Conservation (phyloP, 2,329 filamentous ascomycete species). For the Drechslerella stenobrocha region DNA sequence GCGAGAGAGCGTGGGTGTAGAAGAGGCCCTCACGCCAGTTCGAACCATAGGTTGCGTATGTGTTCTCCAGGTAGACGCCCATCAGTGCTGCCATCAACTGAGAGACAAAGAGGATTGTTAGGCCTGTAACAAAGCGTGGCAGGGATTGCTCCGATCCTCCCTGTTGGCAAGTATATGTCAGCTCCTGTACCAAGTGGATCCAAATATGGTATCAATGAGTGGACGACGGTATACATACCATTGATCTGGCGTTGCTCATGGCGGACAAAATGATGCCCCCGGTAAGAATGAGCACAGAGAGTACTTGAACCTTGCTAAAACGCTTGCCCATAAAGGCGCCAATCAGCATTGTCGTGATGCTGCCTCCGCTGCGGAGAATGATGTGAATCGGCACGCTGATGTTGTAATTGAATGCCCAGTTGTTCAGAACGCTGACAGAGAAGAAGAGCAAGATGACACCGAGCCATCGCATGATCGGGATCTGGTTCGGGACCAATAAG, state of each 20-base stretch:
- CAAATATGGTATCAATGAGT: no score
- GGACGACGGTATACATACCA: constrained; percentile 63
- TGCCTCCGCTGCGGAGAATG: constrained; percentile 90
- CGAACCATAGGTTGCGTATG: constrained; percentile 80
- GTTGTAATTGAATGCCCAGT: constrained; percentile 94
- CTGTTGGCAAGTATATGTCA: no score
- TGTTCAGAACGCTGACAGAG: constrained; percentile 91
- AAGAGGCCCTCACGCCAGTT: constrained; percentile 97
- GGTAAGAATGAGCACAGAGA: constrained; percentile 81
- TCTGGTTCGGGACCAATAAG: constrained; percentile 72
- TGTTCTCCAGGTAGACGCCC: constrained; percentile 90
- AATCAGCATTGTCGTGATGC: constrained; percentile 92
- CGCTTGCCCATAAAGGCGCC: constrained; percentile 82
- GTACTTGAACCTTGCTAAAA: constrained; percentile 74
- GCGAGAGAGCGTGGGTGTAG: constrained; percentile 77
- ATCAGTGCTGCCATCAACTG: constrained; percentile 90
- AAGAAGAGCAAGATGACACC: constrained; percentile 91
- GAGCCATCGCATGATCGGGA: constrained; percentile 82
- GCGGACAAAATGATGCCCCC: constrained; percentile 83
- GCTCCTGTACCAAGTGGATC: no score
- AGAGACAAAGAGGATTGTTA: constrained; percentile 80
- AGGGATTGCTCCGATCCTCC: constrained; percentile 54
- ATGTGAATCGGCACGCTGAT: constrained; percentile 97
- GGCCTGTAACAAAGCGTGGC: constrained; percentile 67
- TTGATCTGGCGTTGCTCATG: constrained; percentile 82